Evolutionary conservation across 176 grass and related monocot species (phyloP).

Genomic region (Tillandsia fasciculata): DNA sequence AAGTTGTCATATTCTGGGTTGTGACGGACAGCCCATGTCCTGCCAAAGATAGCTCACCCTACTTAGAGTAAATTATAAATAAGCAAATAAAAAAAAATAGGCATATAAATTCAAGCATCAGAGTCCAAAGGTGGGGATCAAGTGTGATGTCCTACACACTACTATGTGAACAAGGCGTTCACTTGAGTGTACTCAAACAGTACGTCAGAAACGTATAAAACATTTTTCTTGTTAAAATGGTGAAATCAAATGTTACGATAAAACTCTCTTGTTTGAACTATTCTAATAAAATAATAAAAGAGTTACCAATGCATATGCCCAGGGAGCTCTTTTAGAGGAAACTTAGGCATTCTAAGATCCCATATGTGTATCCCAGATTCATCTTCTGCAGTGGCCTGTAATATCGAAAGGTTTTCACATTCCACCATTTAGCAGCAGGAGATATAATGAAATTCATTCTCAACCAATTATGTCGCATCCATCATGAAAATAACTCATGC

Average conservation of each 20-base stretch:
- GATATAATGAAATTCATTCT: too few species aligned
- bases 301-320: constrained; percentile 89
- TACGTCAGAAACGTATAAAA: not conserved
- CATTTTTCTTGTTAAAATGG: not conserved
- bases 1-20: constrained; percentile 75
- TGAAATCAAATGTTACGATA: not conserved
- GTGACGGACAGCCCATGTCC: constrained; percentile 85
- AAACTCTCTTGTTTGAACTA: not conserved
- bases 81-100: not conserved
- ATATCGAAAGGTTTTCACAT: not conserved
- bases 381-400: constrained; percentile 92
- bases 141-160: not conserved
- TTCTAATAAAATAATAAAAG: constrained; percentile 10
- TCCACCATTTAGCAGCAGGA: too few species aligned
- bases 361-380: constrained; percentile 84
- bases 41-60: constrained; percentile 33
- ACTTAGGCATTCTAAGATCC: constrained; percentile 86
- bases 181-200: not conserved
- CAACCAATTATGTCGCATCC: too few species aligned
- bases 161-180: not conserved
- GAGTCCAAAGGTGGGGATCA: not conserved
- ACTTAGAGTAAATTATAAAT: not conserved
- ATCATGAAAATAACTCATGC: too few species aligned
- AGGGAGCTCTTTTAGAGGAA: constrained; percentile 79
- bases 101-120: not conserved